phyloP scores from a whole-genome alignment of 225 moss, liverwort and hornwort species.

The Pleurozium schreberi region DNA sequence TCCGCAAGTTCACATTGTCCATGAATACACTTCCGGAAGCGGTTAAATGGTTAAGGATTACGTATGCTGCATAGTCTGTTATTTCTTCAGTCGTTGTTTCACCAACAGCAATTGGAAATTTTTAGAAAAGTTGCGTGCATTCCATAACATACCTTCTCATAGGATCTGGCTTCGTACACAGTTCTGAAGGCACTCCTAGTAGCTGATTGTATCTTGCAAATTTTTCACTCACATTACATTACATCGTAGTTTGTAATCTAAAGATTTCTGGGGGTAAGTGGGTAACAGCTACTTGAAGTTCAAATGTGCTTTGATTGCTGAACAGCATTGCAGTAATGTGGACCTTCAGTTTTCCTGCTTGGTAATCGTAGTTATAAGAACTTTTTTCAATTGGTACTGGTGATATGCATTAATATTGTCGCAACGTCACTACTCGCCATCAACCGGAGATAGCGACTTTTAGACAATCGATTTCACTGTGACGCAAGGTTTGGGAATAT shows the following conservation, averaged over 20 bases:
- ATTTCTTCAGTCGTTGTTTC: background rate
- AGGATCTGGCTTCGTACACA: too few relatives aligned
- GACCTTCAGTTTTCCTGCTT: background rate
- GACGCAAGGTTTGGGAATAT: background rate
- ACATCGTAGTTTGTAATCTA: background rate
- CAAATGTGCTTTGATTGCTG: too few relatives aligned
- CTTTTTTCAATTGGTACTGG: too few relatives aligned
- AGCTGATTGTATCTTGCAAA: background rate
- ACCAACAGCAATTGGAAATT: background rate
- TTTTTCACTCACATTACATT: background rate
- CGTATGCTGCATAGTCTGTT: background rate
- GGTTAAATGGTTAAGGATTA: background rate
- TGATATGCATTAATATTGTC: too few relatives aligned
- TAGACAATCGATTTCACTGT: background rate
- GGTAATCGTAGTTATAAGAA: background rate
- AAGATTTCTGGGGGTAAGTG: background rate
- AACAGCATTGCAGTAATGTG: too few relatives aligned
- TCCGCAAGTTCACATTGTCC: background rate
- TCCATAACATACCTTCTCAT: too few relatives aligned
- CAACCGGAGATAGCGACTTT: too few relatives aligned
- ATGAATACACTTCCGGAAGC: too few relatives aligned
- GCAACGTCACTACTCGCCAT: too few relatives aligned
- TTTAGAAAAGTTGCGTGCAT: background rate
- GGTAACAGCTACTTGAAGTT: too few relatives aligned
- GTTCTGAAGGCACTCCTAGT: background rate